These are phyloP conservation scores for Metschnikowia reukaufii DNA, from an alignment of 805 yeast genomes.

Conservation along the genomic window DNA sequence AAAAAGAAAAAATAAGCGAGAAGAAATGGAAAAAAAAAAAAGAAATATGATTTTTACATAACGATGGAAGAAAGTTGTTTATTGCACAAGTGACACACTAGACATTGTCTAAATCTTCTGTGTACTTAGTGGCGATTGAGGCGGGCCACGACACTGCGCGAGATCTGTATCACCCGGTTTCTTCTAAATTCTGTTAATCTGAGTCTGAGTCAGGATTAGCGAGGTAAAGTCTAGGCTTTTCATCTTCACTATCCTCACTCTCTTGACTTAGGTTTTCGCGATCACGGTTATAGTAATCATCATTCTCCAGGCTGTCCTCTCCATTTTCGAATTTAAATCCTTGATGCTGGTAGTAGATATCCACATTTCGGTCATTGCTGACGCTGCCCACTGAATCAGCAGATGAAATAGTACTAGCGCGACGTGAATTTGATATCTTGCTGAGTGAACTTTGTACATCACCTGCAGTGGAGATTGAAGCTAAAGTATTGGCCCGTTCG, in stretches of 20 bases:
- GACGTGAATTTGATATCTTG: slow-evolving; percentile 17
- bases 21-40: too few species aligned
- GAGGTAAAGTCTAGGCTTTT: slow-evolving; percentile 47
- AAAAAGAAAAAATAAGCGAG: too few species aligned
- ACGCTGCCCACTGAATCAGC: slow-evolving; percentile 32
- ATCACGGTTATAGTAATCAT: slow-evolving; percentile 7
- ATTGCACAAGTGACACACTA: too few species aligned
- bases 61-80: too few species aligned
- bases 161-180: too few species aligned
- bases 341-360: slow-evolving; percentile 44
- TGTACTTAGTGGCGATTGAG: too few species aligned
- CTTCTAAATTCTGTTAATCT: slow-evolving; percentile 29
- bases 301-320: slow-evolving; percentile 23
- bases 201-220: slow-evolving; percentile 57
- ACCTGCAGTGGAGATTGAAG: slow-evolving; percentile 20
- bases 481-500: slow-evolving; percentile 32
- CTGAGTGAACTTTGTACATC: slow-evolving; percentile 23
- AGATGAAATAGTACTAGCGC: slow-evolving; percentile 24
- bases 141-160: too few species aligned
- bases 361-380: slow-evolving; percentile 24
- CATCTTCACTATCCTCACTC: slow-evolving; percentile 31
- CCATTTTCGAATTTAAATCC: slow-evolving; percentile 33
- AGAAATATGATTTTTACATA: too few species aligned
- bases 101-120: too few species aligned
- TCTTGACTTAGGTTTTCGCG: slow-evolving; percentile 14